phyloP scores from a whole-genome alignment of 257 asterid species.

The Nicotiana attenuata region DNA sequence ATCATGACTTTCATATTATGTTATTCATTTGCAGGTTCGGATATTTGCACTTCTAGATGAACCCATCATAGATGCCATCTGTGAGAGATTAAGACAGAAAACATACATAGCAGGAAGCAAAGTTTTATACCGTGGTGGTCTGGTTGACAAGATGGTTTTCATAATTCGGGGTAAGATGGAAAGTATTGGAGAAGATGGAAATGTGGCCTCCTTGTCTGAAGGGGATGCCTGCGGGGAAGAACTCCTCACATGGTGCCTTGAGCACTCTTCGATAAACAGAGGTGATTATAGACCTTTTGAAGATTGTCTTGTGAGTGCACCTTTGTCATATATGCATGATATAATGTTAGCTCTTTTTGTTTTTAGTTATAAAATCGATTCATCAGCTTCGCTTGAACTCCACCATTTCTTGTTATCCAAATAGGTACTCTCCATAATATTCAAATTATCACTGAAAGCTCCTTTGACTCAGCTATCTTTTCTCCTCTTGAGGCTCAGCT shows the following conservation, averaged over 20 bases:
- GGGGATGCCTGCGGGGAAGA: slow-evolving; percentile 94
- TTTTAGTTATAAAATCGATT: no score
- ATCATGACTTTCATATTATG: background rate
- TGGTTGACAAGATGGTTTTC: slow-evolving; percentile 83
- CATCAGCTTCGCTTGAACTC: no score
- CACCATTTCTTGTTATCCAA: no score
- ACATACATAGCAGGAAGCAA: slow-evolving; percentile 72
- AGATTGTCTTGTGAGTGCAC: background rate
- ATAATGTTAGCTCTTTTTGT: background rate
- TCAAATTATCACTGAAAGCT: no score
- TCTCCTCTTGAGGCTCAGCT: no score
- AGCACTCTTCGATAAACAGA: slow-evolving; percentile 73
- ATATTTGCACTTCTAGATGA: slow-evolving; percentile 76
- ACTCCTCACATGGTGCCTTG: slow-evolving; percentile 94
- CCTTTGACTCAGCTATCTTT: no score
- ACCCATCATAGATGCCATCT: slow-evolving; percentile 75
- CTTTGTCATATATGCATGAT: background rate
- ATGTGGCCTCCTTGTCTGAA: slow-evolving; percentile 49
- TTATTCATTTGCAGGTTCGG: slow-evolving; percentile 47
- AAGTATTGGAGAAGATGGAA: slow-evolving; percentile 67
- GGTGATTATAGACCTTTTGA: slow-evolving; percentile 30
- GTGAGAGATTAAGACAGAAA: slow-evolving; percentile 76
- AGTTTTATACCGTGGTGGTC: slow-evolving; percentile 57
- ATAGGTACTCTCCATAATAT: no score
- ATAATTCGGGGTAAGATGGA: slow-evolving; percentile 85